phyloP scores from a whole-genome alignment of 495 filamentous ascomycete species.

The Thermothielavioides terrestris region DNA sequence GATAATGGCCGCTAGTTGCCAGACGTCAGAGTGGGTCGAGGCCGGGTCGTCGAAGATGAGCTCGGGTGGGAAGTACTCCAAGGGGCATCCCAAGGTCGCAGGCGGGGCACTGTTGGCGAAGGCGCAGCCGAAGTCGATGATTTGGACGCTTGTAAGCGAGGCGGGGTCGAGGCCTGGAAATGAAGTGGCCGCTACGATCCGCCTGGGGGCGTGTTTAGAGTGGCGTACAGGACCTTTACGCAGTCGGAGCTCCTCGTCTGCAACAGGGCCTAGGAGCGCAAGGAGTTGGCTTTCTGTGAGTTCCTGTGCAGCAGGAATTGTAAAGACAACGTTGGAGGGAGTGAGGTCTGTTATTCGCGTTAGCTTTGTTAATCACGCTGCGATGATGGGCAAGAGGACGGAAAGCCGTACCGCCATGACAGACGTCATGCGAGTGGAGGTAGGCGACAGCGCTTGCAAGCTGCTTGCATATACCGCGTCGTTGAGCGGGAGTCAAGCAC shows the following conservation, averaged over 20 bases:
- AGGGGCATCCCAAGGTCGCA: not conserved
- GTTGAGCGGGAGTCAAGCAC: not conserved
- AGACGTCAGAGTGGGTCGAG: not conserved
- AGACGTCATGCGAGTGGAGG: constrained; percentile 1
- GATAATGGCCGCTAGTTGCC: not conserved
- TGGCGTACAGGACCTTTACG: not conserved
- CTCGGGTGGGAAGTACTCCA: not conserved
- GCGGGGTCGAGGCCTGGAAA: not conserved
- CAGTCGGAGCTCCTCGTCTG: not conserved
- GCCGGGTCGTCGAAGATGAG: not conserved
- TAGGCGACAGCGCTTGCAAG: constrained; percentile 4
- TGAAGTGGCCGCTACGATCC: not conserved
- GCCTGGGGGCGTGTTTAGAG: not conserved
- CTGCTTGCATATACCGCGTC: not conserved
- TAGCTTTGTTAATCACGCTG: not conserved
- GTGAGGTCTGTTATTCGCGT: not conserved
- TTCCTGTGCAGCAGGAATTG: not conserved
- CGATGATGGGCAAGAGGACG: not conserved
- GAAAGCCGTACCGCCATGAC: not conserved
- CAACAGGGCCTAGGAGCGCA: not conserved
- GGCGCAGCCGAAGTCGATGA: constrained; percentile 2
- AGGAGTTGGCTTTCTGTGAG: not conserved
- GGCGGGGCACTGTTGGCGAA: not conserved
- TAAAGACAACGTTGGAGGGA: not conserved
- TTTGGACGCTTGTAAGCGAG: not conserved